Evolutionary conservation across 768 basidiomycete genomes (phyloP).

Genomic region (Pisolithus sp.): DNA sequence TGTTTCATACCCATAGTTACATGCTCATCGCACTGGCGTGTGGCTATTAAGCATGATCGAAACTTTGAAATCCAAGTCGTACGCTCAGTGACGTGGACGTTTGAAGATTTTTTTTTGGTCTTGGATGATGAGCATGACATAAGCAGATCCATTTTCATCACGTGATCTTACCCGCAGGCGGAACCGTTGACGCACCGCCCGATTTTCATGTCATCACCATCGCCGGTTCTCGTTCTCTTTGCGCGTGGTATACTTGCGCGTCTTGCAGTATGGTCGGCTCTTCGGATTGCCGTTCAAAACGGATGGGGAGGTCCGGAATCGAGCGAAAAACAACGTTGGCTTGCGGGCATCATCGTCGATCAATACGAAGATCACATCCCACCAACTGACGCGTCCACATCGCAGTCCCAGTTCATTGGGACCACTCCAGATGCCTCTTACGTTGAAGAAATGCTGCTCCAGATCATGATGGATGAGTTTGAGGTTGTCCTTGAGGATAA

Average conservation of each 20-base stretch:
- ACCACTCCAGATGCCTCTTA: conserved; percentile 58
- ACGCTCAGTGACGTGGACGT: no score
- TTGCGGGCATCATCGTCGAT: conserved; percentile 76
- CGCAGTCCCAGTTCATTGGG: background rate
- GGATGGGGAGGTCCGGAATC: conserved; percentile 80
- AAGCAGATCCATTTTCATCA: no score
- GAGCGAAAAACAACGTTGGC: conserved; percentile 73
- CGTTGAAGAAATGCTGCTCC: conserved; percentile 74
- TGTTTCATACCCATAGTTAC: no score
- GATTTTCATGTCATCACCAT: conserved; percentile 18
- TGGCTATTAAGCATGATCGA: no score
- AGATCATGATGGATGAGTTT: conserved; percentile 85
- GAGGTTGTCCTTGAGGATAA: conserved; percentile 80
- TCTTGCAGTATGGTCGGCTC: conserved; percentile 76
- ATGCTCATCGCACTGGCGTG: no score
- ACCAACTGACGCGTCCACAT: conserved; percentile 16
- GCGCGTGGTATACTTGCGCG: conserved; percentile 83
- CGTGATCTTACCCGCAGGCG: no score
- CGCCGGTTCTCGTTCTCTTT: conserved; percentile 58
- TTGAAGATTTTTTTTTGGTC: no score
- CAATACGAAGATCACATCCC: conserved; percentile 56
- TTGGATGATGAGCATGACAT: no score
- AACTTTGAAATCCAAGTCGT: no score
- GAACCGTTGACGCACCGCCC: background rate
- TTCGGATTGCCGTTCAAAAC: conserved; percentile 80